Conservation (phyloP, 208 protist species). For the Acanthamoeba lenticulata region DNA sequence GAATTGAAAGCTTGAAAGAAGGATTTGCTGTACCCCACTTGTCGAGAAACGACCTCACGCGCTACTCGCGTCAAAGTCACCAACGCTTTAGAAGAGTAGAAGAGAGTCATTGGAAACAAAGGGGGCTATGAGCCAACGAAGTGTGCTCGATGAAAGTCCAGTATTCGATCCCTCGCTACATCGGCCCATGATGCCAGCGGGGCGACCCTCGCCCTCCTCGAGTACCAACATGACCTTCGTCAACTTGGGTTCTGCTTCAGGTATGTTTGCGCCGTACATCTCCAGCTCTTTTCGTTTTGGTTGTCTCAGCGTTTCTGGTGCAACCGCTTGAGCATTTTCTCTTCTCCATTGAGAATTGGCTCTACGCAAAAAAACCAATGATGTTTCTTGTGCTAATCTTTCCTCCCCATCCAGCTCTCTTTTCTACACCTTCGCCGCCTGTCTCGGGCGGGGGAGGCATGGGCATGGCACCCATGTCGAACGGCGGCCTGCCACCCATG, state of each 20-base stretch:
- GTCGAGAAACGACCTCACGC: no score
- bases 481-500: background rate
- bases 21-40: no score
- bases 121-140: background rate
- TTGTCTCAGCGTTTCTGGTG: background rate
- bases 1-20: no score
- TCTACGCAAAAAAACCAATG: background rate
- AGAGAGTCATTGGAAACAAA: background rate
- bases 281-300: no score
- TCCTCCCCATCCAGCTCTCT: background rate
- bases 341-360: background rate
- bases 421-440: background rate
- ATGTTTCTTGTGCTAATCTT: background rate
- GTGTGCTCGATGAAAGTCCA: background rate
- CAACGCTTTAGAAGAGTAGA: background rate
- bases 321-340: background rate
- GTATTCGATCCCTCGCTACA: background rate
- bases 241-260: background rate
- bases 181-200: conserved; percentile 16
- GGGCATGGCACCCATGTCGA: background rate
- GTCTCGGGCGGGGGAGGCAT: background rate
- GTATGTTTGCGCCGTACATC: background rate
- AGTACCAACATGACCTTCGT: background rate
- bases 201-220: background rate
- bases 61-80: no score